Conservation (phyloP, 768 basidiomycete species). For the Ephemerocybe angulata region DNA sequence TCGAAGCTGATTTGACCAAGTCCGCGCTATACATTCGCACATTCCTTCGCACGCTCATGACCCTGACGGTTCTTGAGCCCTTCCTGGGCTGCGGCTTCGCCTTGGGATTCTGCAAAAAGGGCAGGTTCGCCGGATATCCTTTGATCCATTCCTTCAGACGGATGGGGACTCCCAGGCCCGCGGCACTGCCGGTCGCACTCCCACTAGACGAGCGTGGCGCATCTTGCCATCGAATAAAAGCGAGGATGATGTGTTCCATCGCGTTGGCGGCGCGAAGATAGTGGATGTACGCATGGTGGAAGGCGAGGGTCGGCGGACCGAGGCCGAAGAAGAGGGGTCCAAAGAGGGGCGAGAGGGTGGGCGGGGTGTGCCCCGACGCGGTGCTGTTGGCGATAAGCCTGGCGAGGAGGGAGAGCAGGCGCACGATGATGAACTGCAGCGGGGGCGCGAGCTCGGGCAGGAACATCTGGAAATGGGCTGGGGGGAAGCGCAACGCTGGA, state of each 20-base stretch:
- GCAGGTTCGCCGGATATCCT: slow-evolving; percentile 81
- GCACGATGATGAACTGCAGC: slow-evolving; percentile 57
- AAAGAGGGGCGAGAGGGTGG: slow-evolving; percentile 85
- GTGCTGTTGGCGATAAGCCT: slow-evolving; percentile 81
- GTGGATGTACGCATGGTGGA: slow-evolving; percentile 48
- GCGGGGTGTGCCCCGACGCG: slow-evolving; percentile 86
- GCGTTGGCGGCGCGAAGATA: slow-evolving; percentile 84
- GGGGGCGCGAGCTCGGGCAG: slow-evolving; percentile 50
- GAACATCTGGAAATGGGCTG: slow-evolving; percentile 69
- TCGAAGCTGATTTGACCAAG: slow-evolving; percentile 61
- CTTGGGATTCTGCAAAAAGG: slow-evolving; percentile 50
- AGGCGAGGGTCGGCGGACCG: slow-evolving; percentile 44
- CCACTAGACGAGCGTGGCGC: slow-evolving; percentile 44
- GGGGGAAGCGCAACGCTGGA: slow-evolving; percentile 62
- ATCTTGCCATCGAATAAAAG: slow-evolving; percentile 83
- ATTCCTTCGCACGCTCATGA: slow-evolving; percentile 73
- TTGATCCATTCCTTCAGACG: slow-evolving; percentile 91
- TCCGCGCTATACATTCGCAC: slow-evolving; percentile 88
- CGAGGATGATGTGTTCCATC: slow-evolving; percentile 89
- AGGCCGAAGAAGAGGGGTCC: slow-evolving; percentile 88
- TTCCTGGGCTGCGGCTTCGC: slow-evolving; percentile 62
- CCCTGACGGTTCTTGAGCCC: slow-evolving; percentile 73
- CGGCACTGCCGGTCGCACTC: slow-evolving; percentile 39
- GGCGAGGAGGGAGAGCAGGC: slow-evolving; percentile 76
- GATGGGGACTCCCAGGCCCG: slow-evolving; percentile 69